Base-by-base conservation (phyloP, 768 basidiomycete genomes). In the Chlorophyllum brunneum region DNA sequence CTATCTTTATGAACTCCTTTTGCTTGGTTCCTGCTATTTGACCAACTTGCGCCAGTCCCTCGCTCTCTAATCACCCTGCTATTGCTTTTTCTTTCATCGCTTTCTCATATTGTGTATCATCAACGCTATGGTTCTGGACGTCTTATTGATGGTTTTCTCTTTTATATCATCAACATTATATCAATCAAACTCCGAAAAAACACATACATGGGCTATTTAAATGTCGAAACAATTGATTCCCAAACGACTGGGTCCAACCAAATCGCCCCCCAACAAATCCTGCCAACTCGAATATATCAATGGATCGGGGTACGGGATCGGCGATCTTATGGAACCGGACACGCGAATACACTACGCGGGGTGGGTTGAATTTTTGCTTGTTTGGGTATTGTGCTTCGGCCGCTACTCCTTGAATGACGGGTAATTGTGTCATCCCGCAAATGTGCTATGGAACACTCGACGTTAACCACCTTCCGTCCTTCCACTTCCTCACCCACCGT, bases 111-210 rank as follows among this genome's bases (percentile, higher is more conserved):
- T 16, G 30, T 54, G 40, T 48, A 47, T 46, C 38, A 54, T 41
- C 45, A 29, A 47, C 42, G 36, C 40, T 54, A 46, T 54, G 29
- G 24, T 30, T 18, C 24, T 39, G 53, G 34, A 37, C 42, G 33
- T 27, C 26, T 44, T 51, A 51, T 51, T 51, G 42, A 51, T 51
- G 50, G 33, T 29, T 43, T 51, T 43, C 30, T 50, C 36, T 37
- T 36, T n/a, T 27, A 51, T 51, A 49, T 49, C 48, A 37, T 38
- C 46, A 36, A 22, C 49, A 40, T 1, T 29, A n/a, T 16, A 16
- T 44, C 24, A 51, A 44, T 50, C 50, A 43, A 51, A 51, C 37
- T 43, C 49, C 22, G 29, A 29, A 51, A 41, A 43, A 41, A 42
- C 23, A 31, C 30, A 31, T 34, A 24, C 22, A 22, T 22, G 29